These are phyloP conservation scores for Xylariaceae sp. DNA, from an alignment of 2,329 filamentous ascomycete genomes.

Conservation along the genomic window DNA sequence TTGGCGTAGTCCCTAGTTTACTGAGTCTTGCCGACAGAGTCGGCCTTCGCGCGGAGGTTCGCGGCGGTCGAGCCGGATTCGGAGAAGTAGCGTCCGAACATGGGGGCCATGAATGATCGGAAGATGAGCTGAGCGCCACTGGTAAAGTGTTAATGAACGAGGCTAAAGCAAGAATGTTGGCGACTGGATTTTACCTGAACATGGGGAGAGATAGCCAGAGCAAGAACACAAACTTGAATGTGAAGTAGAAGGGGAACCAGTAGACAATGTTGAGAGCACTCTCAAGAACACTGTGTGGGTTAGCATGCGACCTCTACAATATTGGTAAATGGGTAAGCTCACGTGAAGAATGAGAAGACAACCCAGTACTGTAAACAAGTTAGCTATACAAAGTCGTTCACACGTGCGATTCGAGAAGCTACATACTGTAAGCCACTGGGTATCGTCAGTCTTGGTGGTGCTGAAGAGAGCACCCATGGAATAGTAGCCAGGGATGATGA, in stretches of 20 bases:
- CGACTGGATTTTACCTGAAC: slow-evolving; percentile 66
- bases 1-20: slow-evolving; percentile 37
- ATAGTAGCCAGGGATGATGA: slow-evolving; percentile 80
- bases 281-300: slow-evolving; percentile 61
- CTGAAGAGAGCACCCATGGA: slow-evolving; percentile 75
- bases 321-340: slow-evolving; percentile 27
- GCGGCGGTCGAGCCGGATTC: slow-evolving; percentile 67
- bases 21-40: slow-evolving; percentile 67
- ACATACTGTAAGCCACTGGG: slow-evolving; percentile 72
- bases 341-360: slow-evolving; percentile 76
- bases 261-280: slow-evolving; percentile 80
- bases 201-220: slow-evolving; percentile 96
- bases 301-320: slow-evolving; percentile 10
- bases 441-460: slow-evolving; percentile 68
- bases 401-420: slow-evolving; percentile 18
- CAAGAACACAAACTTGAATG: slow-evolving; percentile 97
- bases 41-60: slow-evolving; percentile 84
- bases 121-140: slow-evolving; percentile 96
- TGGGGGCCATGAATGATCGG: slow-evolving; percentile 88
- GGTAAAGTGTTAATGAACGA: slow-evolving; percentile 18
- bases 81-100: slow-evolving; percentile 89
- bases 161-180: slow-evolving; percentile 2
- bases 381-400: slow-evolving; percentile 24
- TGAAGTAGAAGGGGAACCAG: slow-evolving; percentile 99
- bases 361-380: slow-evolving; percentile 69